These are phyloP conservation scores for Kewa caespitosa DNA, from an alignment of 179 eudicot genomes.

Conservation along the genomic window DNA sequence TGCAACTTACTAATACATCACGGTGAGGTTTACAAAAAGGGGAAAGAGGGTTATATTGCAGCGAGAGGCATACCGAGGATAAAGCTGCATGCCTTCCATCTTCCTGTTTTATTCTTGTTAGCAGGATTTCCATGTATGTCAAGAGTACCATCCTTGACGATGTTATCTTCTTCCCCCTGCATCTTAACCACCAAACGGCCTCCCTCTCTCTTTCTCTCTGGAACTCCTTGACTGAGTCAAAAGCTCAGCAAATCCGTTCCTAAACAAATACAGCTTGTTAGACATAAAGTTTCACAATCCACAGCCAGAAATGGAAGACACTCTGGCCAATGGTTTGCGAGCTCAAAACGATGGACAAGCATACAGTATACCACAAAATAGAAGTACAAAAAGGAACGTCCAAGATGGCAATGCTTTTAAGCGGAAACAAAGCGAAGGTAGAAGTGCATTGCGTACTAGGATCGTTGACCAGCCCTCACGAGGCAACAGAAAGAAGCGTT, in stretches of 20 bases:
- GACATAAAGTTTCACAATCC: not conserved
- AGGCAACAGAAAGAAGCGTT: no score
- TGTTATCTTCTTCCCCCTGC: conserved; percentile 27
- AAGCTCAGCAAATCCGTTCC: not conserved
- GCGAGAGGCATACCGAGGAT: conserved; percentile 35
- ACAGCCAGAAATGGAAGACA: not conserved
- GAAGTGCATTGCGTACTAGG: no score
- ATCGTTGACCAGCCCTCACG: no score
- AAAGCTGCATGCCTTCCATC: conserved; percentile 47
- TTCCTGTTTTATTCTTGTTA: conserved; percentile 40
- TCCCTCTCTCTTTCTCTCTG: not conserved
- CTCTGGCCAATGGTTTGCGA: not conserved
- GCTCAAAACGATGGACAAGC: no score
- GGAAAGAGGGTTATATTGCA: not conserved
- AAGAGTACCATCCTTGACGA: conserved; percentile 41
- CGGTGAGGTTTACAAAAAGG: not conserved
- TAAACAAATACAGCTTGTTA: not conserved
- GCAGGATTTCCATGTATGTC: conserved; percentile 41
- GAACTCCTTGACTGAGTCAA: not conserved
- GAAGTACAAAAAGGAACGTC: no score
- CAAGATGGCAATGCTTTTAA: no score
- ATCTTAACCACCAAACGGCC: not conserved
- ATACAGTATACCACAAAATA: no score
- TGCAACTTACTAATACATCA: not conserved
- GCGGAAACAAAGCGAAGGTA: no score